Conservation (phyloP, 2,329 filamentous ascomycete species). For the Corynespora cassiicola region DNA sequence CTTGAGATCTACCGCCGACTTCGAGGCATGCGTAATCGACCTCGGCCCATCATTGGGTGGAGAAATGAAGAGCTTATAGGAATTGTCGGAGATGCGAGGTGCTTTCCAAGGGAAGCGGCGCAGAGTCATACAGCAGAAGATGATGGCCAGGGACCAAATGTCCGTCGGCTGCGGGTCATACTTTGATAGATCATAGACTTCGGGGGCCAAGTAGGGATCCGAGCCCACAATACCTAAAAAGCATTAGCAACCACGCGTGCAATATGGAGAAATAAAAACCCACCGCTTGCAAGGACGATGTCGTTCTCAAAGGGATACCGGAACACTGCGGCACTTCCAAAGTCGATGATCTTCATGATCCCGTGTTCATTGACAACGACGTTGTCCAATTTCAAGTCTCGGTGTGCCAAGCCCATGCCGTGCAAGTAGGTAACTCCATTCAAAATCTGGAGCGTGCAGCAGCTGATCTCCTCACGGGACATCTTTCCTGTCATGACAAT, state of each 20-base stretch:
- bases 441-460: constrained; percentile 91
- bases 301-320: constrained; percentile 96
- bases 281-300: constrained; percentile 80
- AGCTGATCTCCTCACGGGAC: constrained; percentile 87
- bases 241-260: constrained; percentile 18
- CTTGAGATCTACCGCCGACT: constrained; percentile 44
- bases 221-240: constrained; percentile 76
- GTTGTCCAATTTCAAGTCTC: constrained; percentile 96
- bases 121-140: constrained; percentile 98
- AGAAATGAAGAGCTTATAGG: constrained; percentile 90
- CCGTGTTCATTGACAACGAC: constrained; percentile 95
- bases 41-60: constrained; percentile 67
- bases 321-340: constrained; percentile 96
- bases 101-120: constrained; percentile 97
- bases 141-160: constrained; percentile 98
- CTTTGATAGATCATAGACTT: constrained; percentile 91
- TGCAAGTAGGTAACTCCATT: constrained; percentile 95
- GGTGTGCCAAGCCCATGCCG: constrained; percentile 91
- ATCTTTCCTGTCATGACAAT: constrained; percentile 99
- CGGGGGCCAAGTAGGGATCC: constrained; percentile 94
- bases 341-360: constrained; percentile 99
- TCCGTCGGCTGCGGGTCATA: constrained; percentile 95
- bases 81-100: constrained; percentile 89
- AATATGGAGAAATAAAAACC: constrained; percentile 38
- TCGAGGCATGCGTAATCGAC: constrained; percentile 38